Evolutionary conservation across 495 filamentous ascomycete species (phyloP), one percentile per base, ranked within the genome.

Genomic region (Emericellopsis terricola): DNA sequence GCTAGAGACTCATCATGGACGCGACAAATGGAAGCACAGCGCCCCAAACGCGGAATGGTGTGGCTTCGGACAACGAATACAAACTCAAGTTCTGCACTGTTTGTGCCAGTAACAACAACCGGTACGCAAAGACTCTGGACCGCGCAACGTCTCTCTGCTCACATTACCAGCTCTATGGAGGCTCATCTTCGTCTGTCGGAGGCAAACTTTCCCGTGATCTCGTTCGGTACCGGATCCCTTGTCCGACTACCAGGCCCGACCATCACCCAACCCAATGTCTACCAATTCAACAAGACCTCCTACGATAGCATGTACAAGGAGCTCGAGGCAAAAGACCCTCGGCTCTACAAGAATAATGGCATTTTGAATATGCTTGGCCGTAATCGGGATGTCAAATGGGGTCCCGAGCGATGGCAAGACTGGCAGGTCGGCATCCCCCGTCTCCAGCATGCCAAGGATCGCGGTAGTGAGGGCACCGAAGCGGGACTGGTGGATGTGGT

Each of bases 1-100:
- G 28, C 17, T 35, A 35, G 18, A 17, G 17, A 16, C 15, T 16
- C 33, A 26, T 10, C 5, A 60, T 63, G 52, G 60, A 60, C 11
- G 37, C 27, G 9, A 28, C 48, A 27, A 55, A 52, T 38, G 59
- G 50, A 32, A 24, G 34, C 11, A 21, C 41, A 19, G 28, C 39
- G 4, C 38, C 52, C 19, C 43, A 52, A 11, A 39, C 53, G 18
- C 43, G 51, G n/a, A 60, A 61, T 40, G 57, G 53, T 19, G 57
- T 60, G 29, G 40, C 39, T 7, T 45, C 51, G 34, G 61, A 60
- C 31, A 15, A 41, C 5, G 54, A 56, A 8, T 89, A 73, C 65
- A 91, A 81, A 50, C 65, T 99, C 28, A 89, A 78, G 46, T 94
- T 96, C 59, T 99, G 91, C 66, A 99, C 91, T 2, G 89, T 99